Percentiles rank a stretch among this genome's conserved stretches.
These are phyloP conservation scores for Pugionium cornutum DNA, from an alignment of 345 rosid species.

Conservation along the genomic window DNA sequence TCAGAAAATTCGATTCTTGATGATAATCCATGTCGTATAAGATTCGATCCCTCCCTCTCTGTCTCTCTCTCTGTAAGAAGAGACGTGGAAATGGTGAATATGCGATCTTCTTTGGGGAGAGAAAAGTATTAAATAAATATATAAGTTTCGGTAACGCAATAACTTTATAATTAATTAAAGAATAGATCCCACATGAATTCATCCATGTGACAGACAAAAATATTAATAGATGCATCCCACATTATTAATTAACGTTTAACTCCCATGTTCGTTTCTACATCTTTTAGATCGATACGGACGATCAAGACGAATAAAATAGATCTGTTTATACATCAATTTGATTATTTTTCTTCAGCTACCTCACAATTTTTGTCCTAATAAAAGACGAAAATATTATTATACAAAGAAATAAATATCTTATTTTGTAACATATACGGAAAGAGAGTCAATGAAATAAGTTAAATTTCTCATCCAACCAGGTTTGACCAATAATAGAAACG, in stretches of 20 bases:
- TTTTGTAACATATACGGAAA: not conserved
- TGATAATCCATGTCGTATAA: slow-evolving; percentile 33
- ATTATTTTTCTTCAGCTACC: not conserved
- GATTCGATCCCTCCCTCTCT: slow-evolving; percentile 2
- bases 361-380: not conserved
- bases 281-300: slow-evolving; percentile 2
- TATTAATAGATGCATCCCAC: slow-evolving; percentile 33
- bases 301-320: not conserved
- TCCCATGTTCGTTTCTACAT: slow-evolving; percentile 14
- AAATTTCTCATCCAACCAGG: not conserved
- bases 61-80: slow-evolving; percentile 5
- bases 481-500: slow-evolving; percentile 14
- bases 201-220: slow-evolving; percentile 34
- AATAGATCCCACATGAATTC: slow-evolving; percentile 34
- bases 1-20: slow-evolving; percentile 24
- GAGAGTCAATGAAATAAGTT: not conserved
- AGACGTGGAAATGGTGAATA: slow-evolving; percentile 27
- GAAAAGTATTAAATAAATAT: slow-evolving; percentile 24
- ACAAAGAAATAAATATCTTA: not conserved
- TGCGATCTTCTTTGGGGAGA: slow-evolving; percentile 28
- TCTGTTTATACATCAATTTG: slow-evolving; percentile 1
- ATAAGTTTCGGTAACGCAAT: slow-evolving; percentile 31
- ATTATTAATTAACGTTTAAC: slow-evolving; percentile 2
- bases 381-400: not conserved
- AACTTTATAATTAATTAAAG: slow-evolving; percentile 13